These are phyloP conservation scores for Thuidium tamariscinum DNA, from an alignment of 225 moss, liverwort and hornwort species.

Conservation along the genomic window DNA sequence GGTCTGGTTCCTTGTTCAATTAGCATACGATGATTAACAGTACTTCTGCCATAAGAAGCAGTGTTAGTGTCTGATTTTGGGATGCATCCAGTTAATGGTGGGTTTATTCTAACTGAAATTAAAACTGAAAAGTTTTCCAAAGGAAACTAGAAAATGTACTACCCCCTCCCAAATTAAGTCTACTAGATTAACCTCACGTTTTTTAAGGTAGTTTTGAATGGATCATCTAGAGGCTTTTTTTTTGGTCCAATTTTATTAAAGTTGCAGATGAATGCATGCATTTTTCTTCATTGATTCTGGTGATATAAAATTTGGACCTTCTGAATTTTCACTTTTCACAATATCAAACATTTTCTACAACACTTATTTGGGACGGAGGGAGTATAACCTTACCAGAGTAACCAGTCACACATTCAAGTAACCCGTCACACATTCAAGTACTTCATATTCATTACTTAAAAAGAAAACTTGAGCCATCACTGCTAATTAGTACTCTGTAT, in stretches of 20 bases:
- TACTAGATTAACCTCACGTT: not conserved
- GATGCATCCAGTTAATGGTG: too few relatives aligned
- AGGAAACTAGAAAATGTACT: not conserved
- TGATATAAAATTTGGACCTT: not conserved
- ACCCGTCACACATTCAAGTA: not conserved
- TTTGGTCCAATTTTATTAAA: not conserved
- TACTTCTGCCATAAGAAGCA: too few relatives aligned
- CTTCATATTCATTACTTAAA: not conserved
- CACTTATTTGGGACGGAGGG: not conserved
- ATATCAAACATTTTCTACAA: too few relatives aligned
- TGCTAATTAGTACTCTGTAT: not conserved
- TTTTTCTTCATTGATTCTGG: not conserved
- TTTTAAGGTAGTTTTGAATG: not conserved
- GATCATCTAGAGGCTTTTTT: not conserved
- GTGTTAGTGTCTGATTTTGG: too few relatives aligned
- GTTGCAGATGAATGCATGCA: not conserved
- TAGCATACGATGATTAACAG: too few relatives aligned
- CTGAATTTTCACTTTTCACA: not conserved
- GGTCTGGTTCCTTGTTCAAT: too few relatives aligned
- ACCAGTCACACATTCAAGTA: not conserved
- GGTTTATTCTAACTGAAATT: too few relatives aligned
- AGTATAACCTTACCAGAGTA: not conserved
- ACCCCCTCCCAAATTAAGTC: not conserved
- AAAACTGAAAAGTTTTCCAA: not conserved
- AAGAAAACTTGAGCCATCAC: not conserved